Evolutionary conservation across 306 rosid species (phyloP), one percentile per base, ranked within the genome.

Genomic region (Leucaena leucocephala): DNA sequence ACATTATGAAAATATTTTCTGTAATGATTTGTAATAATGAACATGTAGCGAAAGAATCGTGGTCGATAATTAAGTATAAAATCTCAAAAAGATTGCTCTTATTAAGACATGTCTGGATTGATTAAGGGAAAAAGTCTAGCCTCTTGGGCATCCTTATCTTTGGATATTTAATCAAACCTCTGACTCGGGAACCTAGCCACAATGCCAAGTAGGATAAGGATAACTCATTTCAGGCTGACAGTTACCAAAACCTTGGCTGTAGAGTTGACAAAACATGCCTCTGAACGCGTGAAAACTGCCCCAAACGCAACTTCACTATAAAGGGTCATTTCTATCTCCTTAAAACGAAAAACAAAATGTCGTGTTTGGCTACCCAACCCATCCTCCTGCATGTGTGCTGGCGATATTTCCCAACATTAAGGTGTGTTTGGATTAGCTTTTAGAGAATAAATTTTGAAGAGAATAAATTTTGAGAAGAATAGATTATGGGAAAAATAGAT

Each of bases 301-400:
- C 46, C 45, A 19, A 15, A 64, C 83, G 80, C 73, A 74, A 39
- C 49, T 50, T 68, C 3, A 49, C 14, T 49, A 38, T 57, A 81
- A 65, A 74, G 72, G 40, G 55, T 69, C 45, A 39, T 71, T 68
- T 61, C 35, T 19, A 63, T 70, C 7, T 17, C 58, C 55, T 46
- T 2, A 2, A 5, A 54, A 54, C 6, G n/a, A 54, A 7, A 0
- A 8, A 4, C 2, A 3, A 58, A 58, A 58, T 6, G 2, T 9
- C 14, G 17, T 59, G 63, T 19, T 27, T 59, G 39, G 38, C 33
- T 9, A 11, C 16, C 17, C 38, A 39, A 27, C 65, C 16, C 12
- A 59, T 59, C 39, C 61, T 71, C 77, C 76, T 42, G 68, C 81
- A 79, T 72, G 81, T 62, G 78, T 74, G 78, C 79, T 83, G 92